Evolutionary conservation across 257 asterid genomes (phyloP).

Genomic region (Capsicum chinense): DNA sequence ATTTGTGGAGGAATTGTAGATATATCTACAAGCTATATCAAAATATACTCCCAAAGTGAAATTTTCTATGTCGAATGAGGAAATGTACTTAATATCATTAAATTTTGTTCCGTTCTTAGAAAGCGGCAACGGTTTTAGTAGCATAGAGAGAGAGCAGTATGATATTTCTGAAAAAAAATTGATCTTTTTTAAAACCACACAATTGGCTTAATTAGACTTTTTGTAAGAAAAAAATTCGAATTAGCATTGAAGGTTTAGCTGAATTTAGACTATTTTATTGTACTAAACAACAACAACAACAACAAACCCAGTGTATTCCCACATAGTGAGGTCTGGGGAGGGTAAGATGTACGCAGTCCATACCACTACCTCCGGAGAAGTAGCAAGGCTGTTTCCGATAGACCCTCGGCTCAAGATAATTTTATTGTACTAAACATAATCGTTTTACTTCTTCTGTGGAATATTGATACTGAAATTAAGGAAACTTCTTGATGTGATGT

Average conservation of each 20-base stretch:
- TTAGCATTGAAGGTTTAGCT: background rate
- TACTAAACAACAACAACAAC: background rate
- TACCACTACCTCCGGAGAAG: too few species aligned
- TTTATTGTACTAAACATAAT: background rate
- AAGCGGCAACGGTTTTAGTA: background rate
- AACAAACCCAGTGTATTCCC: too few species aligned
- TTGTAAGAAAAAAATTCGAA: background rate
- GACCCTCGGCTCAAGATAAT: too few species aligned
- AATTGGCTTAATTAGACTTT: background rate
- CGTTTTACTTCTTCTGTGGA: background rate
- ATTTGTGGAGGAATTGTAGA: background rate
- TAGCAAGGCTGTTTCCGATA: too few species aligned
- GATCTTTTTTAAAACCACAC: background rate
- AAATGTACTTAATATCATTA: background rate
- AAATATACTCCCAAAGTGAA: background rate
- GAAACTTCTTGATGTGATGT: background rate
- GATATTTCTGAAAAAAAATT: background rate
- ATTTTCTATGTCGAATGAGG: background rate
- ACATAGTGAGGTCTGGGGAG: too few species aligned
- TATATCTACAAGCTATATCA: background rate
- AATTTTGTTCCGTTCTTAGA: background rate
- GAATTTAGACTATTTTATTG: background rate
- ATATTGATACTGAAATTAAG: background rate
- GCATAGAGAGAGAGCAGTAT: conserved; percentile 4
- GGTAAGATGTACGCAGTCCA: too few species aligned